Conservation (phyloP, 768 basidiomycete species). For the Leccinum uliginosum region DNA sequence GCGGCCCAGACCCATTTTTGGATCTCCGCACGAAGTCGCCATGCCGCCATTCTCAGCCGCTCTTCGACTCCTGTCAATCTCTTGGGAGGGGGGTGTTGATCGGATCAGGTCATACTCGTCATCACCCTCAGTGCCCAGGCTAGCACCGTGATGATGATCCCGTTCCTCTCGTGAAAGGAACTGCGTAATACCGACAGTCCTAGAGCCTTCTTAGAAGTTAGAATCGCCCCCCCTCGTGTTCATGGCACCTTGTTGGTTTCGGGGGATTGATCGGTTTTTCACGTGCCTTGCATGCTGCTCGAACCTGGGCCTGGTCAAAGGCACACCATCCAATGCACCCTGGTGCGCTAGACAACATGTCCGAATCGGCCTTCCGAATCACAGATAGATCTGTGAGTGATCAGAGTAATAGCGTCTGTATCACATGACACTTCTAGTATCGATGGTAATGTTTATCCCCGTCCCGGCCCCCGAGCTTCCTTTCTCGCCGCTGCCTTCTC, state of each 20-base stretch:
- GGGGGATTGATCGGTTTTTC: constrained; percentile 25
- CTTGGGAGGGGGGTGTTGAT: neutral
- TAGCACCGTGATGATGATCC: neutral
- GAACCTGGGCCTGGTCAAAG: constrained; percentile 23
- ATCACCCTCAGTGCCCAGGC: neutral
- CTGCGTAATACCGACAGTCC: neutral
- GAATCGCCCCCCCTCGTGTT: constrained; percentile 22
- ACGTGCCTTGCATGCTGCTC: constrained; percentile 23
- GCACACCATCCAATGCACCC: constrained; percentile 15
- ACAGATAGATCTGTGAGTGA: constrained; percentile 7
- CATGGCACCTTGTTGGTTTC: constrained; percentile 23
- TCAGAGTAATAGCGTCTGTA: constrained; percentile 14
- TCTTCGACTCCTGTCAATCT: constrained; percentile 18
- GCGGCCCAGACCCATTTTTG: constrained; percentile 33
- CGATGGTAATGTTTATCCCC: constrained; percentile 17
- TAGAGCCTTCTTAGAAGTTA: constrained; percentile 13
- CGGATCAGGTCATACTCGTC: neutral
- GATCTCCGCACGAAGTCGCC: constrained; percentile 32
- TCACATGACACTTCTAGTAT: constrained; percentile 8
- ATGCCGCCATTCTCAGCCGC: constrained; percentile 22
- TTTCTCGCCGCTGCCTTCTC: constrained; percentile 56
- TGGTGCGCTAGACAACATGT: constrained; percentile 11
- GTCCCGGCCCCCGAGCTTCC: constrained; percentile 35
- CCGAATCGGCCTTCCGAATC: constrained; percentile 11
- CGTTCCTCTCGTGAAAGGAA: neutral